Base-by-base conservation (phyloP, 257 asterid genomes). In the Solanum chilense region DNA sequence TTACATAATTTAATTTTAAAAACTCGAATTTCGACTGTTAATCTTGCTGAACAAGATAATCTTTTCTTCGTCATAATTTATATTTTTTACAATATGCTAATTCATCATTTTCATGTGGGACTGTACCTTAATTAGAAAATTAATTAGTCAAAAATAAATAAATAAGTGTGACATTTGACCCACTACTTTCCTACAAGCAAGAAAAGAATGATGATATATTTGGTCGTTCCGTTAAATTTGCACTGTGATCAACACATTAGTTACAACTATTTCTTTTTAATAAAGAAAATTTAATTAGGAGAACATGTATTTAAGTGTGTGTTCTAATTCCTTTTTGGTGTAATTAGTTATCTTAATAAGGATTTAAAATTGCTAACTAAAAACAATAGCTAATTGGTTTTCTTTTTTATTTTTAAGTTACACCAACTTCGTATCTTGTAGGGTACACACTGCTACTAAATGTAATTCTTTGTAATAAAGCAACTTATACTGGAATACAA, bases 351-450 rank as follows among this genome's bases (percentile, higher is more conserved):
- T 21, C 78, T 78, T 47, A 15, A 31, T 29, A 23, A 14, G 14
- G 83, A 44, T 44, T 18, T 35, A 73, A 41, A 16, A 75, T 66
- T 74, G 21, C 15, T 60, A 42, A 87, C 12, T 58, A 42, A 87
- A 87, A 85, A 68, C 76, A 20, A 37, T 80, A 18, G 64, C 75
- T 62, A 88, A 77, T 35, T 41, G 42, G 85, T 45, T 60, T 27
- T 88, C 86, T 16, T 52, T 52, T 52, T 37, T 5, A 37, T 37
- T 37, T 41, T 41, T 85, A 33, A 75, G 90, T 87, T 89, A 76
- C 91, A 91, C 91, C 93, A 89, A 91, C 93, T 83, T 87, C 90
- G 4, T 85, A 81, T 69, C 90, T 91, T 92, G 81, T 87, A 23
- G 64, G 58, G 74, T 25, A 90, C 91, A 58, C 84, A 80, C 69